A percentile compares a stretch with the other conserved stretches of the same genome.
Evolutionary conservation across 345 rosid species (phyloP).

Genomic region (Ceriops decandra): DNA sequence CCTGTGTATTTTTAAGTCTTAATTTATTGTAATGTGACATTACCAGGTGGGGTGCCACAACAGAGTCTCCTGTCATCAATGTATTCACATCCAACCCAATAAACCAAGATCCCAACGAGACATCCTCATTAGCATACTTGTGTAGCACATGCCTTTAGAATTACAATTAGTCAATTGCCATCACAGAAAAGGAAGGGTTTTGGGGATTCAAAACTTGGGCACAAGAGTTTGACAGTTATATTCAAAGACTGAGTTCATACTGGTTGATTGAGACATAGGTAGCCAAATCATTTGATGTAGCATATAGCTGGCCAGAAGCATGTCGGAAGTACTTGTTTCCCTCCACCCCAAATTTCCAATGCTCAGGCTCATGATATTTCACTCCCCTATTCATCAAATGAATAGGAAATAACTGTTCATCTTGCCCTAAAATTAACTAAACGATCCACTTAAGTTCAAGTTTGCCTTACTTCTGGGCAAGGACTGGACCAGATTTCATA

Average conservation of each 20-base stretch:
- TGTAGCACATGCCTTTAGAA: conserved; percentile 73
- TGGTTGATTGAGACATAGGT: conserved; percentile 79
- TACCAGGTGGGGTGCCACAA: conserved; percentile 97
- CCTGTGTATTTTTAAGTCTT: no score
- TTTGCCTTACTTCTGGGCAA: conserved; percentile 80
- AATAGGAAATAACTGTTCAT: not conserved
- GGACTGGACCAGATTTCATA: conserved; percentile 98
- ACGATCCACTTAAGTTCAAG: not conserved
- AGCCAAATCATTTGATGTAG: conserved; percentile 83
- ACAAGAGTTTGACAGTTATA: not conserved
- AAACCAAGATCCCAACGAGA: conserved; percentile 94
- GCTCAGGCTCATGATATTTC: conserved; percentile 93
- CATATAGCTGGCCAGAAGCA: conserved; percentile 97
- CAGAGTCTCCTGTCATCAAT: conserved; percentile 95
- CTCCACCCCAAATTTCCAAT: conserved; percentile 96
- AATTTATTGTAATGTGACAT: conserved; percentile 5
- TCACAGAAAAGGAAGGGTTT: not conserved
- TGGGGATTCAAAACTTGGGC: not conserved
- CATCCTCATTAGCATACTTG: conserved; percentile 88
- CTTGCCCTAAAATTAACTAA: not conserved
- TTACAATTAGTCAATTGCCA: conserved; percentile 5
- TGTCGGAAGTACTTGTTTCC: conserved; percentile 97
- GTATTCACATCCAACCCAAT: conserved; percentile 89
- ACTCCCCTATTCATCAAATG: conserved; percentile 57
- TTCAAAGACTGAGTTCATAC: conserved; percentile 38